Conservation (phyloP, 805 yeast genomes). For the Kregervanrija pseudodelftensis region DNA sequence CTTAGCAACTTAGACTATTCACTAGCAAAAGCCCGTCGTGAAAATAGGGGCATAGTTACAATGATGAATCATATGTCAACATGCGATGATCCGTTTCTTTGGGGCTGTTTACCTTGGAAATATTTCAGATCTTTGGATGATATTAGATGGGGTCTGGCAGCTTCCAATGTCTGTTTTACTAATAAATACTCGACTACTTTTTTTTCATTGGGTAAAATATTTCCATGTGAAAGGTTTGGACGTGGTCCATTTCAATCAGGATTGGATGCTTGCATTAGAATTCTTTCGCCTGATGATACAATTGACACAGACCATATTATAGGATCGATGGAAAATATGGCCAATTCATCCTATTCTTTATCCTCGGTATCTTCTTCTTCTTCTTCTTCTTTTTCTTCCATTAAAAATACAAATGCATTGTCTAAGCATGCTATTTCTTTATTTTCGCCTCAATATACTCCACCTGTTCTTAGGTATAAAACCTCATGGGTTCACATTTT, state of each 20-base stretch:
- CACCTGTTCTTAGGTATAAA: slow-evolving; percentile 54
- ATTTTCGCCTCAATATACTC: slow-evolving; percentile 30
- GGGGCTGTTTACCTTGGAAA: slow-evolving; percentile 79
- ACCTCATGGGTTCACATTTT: slow-evolving; percentile 91
- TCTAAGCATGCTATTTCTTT: slow-evolving; percentile 11
- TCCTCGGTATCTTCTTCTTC: neutral
- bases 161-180: slow-evolving; percentile 81
- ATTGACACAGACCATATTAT: slow-evolving; percentile 36
- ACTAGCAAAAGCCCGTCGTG: slow-evolving; percentile 50
- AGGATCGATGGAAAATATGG: neutral
- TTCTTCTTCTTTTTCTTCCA: too few species aligned
- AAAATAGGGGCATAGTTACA: slow-evolving; percentile 73
- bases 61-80: slow-evolving; percentile 90
- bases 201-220: slow-evolving; percentile 83
- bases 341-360: neutral
- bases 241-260: slow-evolving; percentile 90
- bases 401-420: neutral
- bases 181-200: slow-evolving; percentile 44
- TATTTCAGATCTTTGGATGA: slow-evolving; percentile 54
- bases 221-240: slow-evolving; percentile 84
- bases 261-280: slow-evolving; percentile 75
- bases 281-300: slow-evolving; percentile 74
- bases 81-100: slow-evolving; percentile 86
- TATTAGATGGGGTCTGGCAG: slow-evolving; percentile 93
- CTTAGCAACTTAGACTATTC: slow-evolving; percentile 61